A percentile compares a stretch with the other conserved stretches of the same genome.
Evolutionary conservation across 371 early-diverging fungal genomes (phyloP).

Genomic region (Syncephalastrum contaminatum): DNA sequence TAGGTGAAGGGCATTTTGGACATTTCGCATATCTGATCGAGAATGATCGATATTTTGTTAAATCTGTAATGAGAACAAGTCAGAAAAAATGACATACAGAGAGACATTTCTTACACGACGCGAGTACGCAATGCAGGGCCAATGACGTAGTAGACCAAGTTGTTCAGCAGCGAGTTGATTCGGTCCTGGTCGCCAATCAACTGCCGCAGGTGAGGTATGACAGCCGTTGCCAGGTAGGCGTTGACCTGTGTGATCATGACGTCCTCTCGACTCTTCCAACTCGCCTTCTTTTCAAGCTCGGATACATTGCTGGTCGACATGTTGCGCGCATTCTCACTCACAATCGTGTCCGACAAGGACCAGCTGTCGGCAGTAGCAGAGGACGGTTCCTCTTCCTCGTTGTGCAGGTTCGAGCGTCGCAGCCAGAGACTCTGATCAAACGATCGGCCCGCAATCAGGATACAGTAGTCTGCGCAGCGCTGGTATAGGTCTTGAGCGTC

Average conservation of each 20-base stretch:
- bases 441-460: slow-evolving; percentile 74
- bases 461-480: slow-evolving; percentile 74
- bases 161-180: slow-evolving; percentile 61
- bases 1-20: slow-evolving; percentile 65
- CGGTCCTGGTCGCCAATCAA: slow-evolving; percentile 75
- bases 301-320: slow-evolving; percentile 42
- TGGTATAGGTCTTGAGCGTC: slow-evolving; percentile 73
- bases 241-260: slow-evolving; percentile 49
- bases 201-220: slow-evolving; percentile 68
- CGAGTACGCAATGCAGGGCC: slow-evolving; percentile 58
- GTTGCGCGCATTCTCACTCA: slow-evolving; percentile 26
- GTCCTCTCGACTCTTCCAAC: slow-evolving; percentile 51
- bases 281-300: slow-evolving; percentile 47
- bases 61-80: slow-evolving; percentile 10
- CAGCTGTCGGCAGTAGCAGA: slow-evolving; percentile 16
- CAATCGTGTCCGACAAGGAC: slow-evolving; percentile 15
- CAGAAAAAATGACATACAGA: neutral
- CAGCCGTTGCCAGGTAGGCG: slow-evolving; percentile 48
- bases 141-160: slow-evolving; percentile 80
- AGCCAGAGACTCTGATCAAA: slow-evolving; percentile 78
- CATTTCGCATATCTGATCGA: slow-evolving; percentile 56
- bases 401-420: slow-evolving; percentile 47
- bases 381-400: slow-evolving; percentile 29
- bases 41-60: slow-evolving; percentile 33
- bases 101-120: slow-evolving; percentile 23